A percentile compares a stretch with the other conserved stretches of the same genome.
These are phyloP conservation scores for Chenopodium berlandieri DNA, from an alignment of 148 eudicot species.

Conservation along the genomic window DNA sequence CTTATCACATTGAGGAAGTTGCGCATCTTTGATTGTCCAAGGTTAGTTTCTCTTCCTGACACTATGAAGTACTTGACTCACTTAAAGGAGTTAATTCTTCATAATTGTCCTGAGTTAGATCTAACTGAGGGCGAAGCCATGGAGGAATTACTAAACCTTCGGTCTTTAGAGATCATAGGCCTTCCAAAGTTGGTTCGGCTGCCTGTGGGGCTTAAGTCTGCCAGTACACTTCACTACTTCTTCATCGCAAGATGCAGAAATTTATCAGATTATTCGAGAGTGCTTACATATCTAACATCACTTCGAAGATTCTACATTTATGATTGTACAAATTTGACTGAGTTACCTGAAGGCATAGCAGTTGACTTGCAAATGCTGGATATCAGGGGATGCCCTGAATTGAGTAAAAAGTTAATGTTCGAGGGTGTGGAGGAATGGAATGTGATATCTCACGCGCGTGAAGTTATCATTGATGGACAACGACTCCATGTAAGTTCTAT, in stretches of 20 bases:
- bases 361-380: background rate
- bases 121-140: background rate
- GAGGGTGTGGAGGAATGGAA: background rate
- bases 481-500: background rate
- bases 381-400: background rate
- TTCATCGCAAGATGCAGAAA: background rate
- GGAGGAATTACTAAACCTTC: background rate
- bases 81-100: constrained; percentile 1
- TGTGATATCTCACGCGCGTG: background rate
- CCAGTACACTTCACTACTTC: background rate
- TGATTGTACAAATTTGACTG: background rate
- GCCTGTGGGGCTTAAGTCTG: background rate
- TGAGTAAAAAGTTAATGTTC: background rate
- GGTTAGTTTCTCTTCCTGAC: background rate
- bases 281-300: background rate
- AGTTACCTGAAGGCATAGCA: background rate
- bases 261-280: background rate
- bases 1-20: background rate
- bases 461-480: background rate
- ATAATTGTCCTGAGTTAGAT: background rate
- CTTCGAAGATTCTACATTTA: background rate
- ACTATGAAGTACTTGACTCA: background rate
- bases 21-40: constrained; percentile 12
- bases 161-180: constrained; percentile 6
- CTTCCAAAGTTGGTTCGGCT: background rate